Conservation (phyloP, 2,329 filamentous ascomycete genomes). For the Leptographium radiaticola region DNA sequence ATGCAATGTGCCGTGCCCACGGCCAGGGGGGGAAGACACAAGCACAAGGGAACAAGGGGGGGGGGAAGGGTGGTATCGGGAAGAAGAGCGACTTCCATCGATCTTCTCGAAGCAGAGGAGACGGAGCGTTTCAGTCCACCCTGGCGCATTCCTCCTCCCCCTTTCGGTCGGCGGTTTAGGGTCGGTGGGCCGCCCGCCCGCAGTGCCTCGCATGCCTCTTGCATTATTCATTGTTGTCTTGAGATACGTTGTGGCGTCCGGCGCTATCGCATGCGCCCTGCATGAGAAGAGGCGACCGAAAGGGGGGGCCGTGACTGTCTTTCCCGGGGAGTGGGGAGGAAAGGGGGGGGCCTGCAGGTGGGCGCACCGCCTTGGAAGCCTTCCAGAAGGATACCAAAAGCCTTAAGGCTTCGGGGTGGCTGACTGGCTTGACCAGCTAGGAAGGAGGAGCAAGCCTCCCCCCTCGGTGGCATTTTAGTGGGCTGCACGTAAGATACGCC, state of each 20-base stretch:
- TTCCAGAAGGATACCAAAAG: slow-evolving; percentile 3
- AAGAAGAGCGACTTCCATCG: not conserved
- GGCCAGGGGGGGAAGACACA: not conserved
- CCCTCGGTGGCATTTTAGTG: not conserved
- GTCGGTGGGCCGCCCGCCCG: no score
- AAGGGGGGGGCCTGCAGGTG: not conserved
- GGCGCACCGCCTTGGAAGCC: not conserved
- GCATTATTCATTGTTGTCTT: no score
- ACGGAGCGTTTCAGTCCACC: not conserved
- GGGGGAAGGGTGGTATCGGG: not conserved
- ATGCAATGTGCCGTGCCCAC: not conserved
- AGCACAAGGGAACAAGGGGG: not conserved
- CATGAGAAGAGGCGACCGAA: no score
- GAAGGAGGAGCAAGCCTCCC: not conserved
- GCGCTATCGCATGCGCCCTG: no score
- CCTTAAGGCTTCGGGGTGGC: no score
- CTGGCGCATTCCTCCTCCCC: no score
- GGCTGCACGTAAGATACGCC: not conserved
- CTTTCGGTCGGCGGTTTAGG: no score
- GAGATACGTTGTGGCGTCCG: no score
- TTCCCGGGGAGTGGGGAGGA: no score
- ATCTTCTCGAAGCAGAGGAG: slow-evolving; percentile 6
- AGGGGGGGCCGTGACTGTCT: no score
- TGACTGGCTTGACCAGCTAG: not conserved
- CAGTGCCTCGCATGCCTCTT: no score